A percentile compares a stretch with the other conserved stretches of the same genome.
Conservation (phyloP, 2,329 filamentous ascomycete species). For the Microcyclosporella mali region DNA sequence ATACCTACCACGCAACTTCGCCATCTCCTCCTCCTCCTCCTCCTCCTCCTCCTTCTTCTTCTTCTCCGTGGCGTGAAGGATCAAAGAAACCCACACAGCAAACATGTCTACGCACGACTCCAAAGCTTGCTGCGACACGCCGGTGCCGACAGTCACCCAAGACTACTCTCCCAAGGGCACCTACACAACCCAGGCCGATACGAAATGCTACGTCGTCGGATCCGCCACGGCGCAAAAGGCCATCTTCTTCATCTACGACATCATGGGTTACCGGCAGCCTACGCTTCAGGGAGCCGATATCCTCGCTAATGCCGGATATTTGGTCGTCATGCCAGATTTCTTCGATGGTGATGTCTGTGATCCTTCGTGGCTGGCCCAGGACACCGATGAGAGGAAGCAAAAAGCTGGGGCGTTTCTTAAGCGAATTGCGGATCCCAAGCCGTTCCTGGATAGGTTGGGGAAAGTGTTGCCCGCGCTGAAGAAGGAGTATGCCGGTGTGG, state of each 20-base stretch:
- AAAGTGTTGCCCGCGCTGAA: conserved; percentile 1
- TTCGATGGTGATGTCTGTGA: conserved; percentile 8
- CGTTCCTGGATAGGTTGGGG: conserved; percentile 1
- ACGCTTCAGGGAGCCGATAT: conserved; percentile 7
- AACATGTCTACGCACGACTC: conserved; percentile 6
- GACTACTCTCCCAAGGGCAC: conserved; percentile 9
- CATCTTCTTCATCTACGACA: conserved; percentile 9
- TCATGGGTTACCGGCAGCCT: conserved; percentile 5
- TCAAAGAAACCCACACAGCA: background rate
- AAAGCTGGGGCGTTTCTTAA: conserved; percentile 5
- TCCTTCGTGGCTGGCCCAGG: conserved; percentile 4
- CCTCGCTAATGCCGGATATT: conserved; percentile 1
- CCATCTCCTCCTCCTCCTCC: no score
- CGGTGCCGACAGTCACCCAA: conserved; percentile 1
- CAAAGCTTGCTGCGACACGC: conserved; percentile 8
- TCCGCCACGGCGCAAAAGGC: conserved; percentile 4
- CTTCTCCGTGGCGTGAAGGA: no score
- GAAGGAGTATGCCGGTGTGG: conserved; percentile 2
- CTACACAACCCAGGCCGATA: conserved; percentile 5
- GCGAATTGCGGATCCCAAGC: conserved; percentile 3
- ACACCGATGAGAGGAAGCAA: conserved; percentile 4
- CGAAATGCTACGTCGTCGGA: conserved; percentile 8
- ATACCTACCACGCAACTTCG: no score
- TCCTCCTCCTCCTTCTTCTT: no score
- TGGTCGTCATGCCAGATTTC: conserved; percentile 11